Conservation (phyloP, 2,329 filamentous ascomycete genomes). For the Tolypocladium pustulatum region DNA sequence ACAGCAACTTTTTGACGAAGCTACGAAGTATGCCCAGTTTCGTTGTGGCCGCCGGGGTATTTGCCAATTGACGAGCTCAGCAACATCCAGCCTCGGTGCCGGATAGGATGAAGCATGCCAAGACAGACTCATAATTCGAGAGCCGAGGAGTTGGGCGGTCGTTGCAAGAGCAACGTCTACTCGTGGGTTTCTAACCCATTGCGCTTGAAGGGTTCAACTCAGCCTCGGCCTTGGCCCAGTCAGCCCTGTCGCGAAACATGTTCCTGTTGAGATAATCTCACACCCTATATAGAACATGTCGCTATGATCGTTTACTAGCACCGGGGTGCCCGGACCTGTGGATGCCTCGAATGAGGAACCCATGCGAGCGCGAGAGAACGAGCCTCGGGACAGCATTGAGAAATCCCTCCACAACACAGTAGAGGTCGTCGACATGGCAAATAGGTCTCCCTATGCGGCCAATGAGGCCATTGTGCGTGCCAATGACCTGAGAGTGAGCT, state of each 20-base stretch:
- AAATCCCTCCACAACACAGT: neutral
- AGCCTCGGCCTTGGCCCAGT: neutral
- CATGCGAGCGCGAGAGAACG: neutral
- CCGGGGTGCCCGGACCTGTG: neutral
- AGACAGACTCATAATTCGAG: neutral
- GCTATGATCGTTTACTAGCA: neutral
- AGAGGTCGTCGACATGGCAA: neutral
- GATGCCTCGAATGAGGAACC: neutral
- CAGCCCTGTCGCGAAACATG: neutral
- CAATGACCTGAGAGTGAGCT: neutral
- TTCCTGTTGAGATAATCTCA: neutral
- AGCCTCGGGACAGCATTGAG: neutral
- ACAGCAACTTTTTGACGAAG: neutral
- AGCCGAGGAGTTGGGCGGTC: neutral
- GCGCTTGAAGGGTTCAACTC: neutral
- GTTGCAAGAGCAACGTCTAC: neutral
- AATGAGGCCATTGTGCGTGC: neutral
- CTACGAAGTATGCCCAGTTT: neutral
- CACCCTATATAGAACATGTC: neutral
- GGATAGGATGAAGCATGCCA: neutral
- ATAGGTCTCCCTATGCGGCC: neutral
- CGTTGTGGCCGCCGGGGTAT: neutral
- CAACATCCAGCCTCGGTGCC: neutral
- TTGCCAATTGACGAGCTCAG: neutral
- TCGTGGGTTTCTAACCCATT: neutral